These are phyloP conservation scores for Xylaria arbuscula DNA, from an alignment of 2,329 filamentous ascomycete genomes.

Conservation along the genomic window DNA sequence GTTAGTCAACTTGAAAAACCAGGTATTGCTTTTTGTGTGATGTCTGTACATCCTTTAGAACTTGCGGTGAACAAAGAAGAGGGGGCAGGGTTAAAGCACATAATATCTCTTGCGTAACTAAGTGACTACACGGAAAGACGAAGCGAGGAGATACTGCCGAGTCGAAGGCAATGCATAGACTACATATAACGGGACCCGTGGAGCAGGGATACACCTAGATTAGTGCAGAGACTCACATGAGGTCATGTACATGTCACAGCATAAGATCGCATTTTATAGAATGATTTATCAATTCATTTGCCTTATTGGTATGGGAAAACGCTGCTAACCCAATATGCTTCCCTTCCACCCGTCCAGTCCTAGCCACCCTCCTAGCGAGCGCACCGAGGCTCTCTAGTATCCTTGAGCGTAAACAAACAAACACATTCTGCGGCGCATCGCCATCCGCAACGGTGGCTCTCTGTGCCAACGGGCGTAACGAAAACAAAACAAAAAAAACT, in stretches of 20 bases:
- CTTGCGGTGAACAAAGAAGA: constrained; percentile 1
- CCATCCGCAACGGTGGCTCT: no score
- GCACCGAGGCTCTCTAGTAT: constrained; percentile 9
- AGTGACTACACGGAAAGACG: not conserved
- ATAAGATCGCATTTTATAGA: not conserved
- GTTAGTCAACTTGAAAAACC: not conserved
- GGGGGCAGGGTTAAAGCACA: not conserved
- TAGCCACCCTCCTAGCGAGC: not conserved
- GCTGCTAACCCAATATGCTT: not conserved
- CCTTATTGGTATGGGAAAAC: constrained; percentile 15
- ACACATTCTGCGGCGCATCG: constrained; percentile 1
- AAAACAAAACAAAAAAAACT: not conserved
- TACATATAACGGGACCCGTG: no score
- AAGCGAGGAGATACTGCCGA: not conserved
- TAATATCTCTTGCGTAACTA: not conserved
- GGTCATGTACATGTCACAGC: not conserved
- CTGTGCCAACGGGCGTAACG: not conserved
- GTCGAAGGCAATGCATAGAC: not conserved
- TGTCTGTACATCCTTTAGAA: not conserved
- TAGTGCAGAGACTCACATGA: not conserved
- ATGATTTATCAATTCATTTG: constrained; percentile 4
- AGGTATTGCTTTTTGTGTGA: not conserved
- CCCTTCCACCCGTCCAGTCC: not conserved
- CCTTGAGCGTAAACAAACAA: constrained; percentile 24
- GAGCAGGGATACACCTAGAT: not conserved